Evolutionary conservation across 148 eudicot genomes (phyloP).

Genomic region (Chenopodium formosanum): DNA sequence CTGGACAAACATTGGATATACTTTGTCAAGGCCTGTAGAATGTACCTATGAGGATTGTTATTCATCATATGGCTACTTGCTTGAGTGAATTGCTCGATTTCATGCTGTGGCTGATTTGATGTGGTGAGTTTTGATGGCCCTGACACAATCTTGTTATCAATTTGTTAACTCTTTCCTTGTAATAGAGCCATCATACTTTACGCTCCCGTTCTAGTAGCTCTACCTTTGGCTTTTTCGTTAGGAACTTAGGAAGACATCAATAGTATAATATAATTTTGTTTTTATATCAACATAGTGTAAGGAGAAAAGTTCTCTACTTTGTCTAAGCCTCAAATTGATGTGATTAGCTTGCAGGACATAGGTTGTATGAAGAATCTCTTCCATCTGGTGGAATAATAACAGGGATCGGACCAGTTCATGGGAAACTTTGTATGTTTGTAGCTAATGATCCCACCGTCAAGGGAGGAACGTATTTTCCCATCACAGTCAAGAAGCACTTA

Average conservation of each 20-base stretch:
- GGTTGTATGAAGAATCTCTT: conserved; percentile 69
- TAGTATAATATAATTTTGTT: too few relatives aligned
- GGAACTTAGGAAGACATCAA: neutral
- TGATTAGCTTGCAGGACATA: conserved; percentile 89
- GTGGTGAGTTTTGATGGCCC: neutral
- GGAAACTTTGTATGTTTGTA: conserved; percentile 90
- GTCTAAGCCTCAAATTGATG: conserved; percentile 20
- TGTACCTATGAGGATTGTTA: neutral
- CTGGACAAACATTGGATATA: neutral
- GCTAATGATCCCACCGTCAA: conserved; percentile 98
- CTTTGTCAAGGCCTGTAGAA: neutral
- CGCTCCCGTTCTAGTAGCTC: neutral
- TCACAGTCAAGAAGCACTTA: conserved; percentile 90
- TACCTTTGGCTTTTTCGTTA: neutral
- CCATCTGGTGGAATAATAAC: conserved; percentile 94
- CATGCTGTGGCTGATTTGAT: neutral
- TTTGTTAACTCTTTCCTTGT: neutral
- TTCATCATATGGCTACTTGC: neutral
- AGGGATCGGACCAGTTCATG: conserved; percentile 96
- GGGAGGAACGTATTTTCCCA: conserved; percentile 97
- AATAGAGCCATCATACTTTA: neutral
- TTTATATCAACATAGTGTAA: too few relatives aligned
- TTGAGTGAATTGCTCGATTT: neutral
- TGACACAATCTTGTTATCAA: neutral
- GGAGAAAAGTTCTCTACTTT: too few relatives aligned